Conservation (phyloP, 345 rosid species). For the Euphorbia pulcherrima region DNA sequence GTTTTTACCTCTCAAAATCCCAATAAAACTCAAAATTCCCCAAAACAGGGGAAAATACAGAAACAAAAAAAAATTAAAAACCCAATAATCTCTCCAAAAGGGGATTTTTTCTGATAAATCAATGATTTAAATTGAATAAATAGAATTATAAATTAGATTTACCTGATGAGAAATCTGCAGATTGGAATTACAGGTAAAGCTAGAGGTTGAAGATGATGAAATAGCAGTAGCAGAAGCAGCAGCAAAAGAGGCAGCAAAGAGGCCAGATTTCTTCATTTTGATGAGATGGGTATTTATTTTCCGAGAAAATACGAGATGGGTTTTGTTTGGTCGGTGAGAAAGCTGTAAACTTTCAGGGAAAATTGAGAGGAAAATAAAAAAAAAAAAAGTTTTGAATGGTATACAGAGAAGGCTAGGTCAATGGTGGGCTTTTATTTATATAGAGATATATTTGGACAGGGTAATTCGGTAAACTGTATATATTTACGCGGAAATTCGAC, state of each 20-base stretch:
- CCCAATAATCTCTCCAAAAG: too few species aligned
- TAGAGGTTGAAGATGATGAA: conserved; percentile 25
- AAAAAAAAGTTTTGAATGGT: not conserved
- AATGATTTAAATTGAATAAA: not conserved
- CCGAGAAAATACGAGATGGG: conserved; percentile 1
- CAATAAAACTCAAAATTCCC: not conserved
- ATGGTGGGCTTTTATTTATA: conserved; percentile 12
- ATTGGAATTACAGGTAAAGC: conserved; percentile 26
- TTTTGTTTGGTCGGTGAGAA: conserved; percentile 1
- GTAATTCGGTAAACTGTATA: conserved; percentile 10
- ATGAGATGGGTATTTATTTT: conserved; percentile 2
- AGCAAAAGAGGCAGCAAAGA: conserved; percentile 51
- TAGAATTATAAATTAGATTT: not conserved
- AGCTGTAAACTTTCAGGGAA: not conserved
- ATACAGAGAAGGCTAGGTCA: not conserved
- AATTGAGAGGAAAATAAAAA: too few species aligned
- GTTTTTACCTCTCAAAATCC: too few species aligned
- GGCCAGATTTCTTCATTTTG: conserved; percentile 55
- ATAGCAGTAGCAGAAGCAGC: conserved; percentile 48
- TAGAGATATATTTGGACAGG: conserved; percentile 12
- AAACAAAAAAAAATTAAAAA: not conserved
- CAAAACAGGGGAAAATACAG: not conserved
- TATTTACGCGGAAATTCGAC: too few species aligned
- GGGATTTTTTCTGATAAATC: not conserved
- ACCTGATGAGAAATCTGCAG: conserved; percentile 46